phyloP scores from a whole-genome alignment of 2,329 filamentous ascomycete species.

The Pseudocercospora ulei region DNA sequence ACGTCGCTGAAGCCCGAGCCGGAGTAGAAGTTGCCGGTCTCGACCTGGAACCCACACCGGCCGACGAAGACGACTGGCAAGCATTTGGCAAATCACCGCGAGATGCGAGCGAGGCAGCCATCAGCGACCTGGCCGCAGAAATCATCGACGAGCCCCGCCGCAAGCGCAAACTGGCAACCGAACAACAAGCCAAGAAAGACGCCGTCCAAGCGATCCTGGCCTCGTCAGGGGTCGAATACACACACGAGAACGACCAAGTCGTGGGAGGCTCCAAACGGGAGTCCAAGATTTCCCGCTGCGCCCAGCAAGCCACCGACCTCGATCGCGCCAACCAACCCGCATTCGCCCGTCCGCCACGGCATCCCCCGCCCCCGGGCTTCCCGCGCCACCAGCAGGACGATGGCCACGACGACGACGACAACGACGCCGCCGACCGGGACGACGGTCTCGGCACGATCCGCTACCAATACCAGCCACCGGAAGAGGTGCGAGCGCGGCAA shows the following conservation, averaged over 20 bases:
- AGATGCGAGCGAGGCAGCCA: slow-evolving; percentile 48
- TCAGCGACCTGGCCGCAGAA: slow-evolving; percentile 61
- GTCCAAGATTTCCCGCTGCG: slow-evolving; percentile 66
- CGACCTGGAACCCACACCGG: slow-evolving; percentile 58
- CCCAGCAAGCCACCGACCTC: slow-evolving; percentile 51
- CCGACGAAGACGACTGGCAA: slow-evolving; percentile 39
- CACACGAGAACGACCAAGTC: slow-evolving; percentile 92
- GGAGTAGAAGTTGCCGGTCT: slow-evolving; percentile 73
- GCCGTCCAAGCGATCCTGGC: slow-evolving; percentile 81
- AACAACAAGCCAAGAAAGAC: slow-evolving; percentile 47
- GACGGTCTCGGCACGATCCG: slow-evolving; percentile 35
- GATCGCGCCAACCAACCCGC: slow-evolving; percentile 43
- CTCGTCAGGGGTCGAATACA: slow-evolving; percentile 83
- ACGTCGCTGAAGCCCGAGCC: slow-evolving; percentile 82
- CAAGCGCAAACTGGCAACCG: slow-evolving; percentile 35
- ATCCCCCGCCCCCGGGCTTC: slow-evolving; percentile 32
- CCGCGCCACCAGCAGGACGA: slow-evolving; percentile 2
- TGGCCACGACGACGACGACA: slow-evolving; percentile 15
- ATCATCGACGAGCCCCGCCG: slow-evolving; percentile 38
- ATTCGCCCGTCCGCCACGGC: slow-evolving; percentile 38
- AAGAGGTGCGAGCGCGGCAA: slow-evolving; percentile 64
- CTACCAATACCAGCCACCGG: slow-evolving; percentile 62
- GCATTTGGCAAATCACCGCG: slow-evolving; percentile 43
- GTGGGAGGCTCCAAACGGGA: slow-evolving; percentile 90
- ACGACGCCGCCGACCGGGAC: slow-evolving; percentile 26